These are phyloP conservation scores for Syncephalastrum sp. DNA, from an alignment of 371 early-diverging fungal genomes.

Conservation along the genomic window DNA sequence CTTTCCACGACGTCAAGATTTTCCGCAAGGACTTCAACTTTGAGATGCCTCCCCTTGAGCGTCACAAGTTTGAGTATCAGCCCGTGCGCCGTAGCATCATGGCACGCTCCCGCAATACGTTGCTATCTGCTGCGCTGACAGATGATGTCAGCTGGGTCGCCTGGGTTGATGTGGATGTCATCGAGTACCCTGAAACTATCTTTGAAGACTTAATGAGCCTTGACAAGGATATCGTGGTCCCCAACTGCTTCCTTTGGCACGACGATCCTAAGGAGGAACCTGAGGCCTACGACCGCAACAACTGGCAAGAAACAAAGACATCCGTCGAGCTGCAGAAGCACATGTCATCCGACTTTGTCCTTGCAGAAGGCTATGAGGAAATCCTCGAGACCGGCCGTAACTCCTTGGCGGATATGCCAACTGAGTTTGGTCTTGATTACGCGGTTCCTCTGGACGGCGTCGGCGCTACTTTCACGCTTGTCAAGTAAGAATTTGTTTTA, in stretches of 20 bases:
- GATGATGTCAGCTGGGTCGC: slow-evolving; percentile 47
- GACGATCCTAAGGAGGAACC: slow-evolving; percentile 9
- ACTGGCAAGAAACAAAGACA: slow-evolving; percentile 61
- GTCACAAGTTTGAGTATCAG: slow-evolving; percentile 19
- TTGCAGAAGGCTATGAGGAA: slow-evolving; percentile 29
- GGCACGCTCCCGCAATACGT: slow-evolving; percentile 51
- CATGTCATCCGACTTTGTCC: slow-evolving; percentile 29
- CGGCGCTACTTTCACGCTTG: too few species aligned
- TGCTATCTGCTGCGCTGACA: slow-evolving; percentile 42
- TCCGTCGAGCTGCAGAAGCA: slow-evolving; percentile 44
- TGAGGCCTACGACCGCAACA: slow-evolving; percentile 58
- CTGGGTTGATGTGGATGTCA: slow-evolving; percentile 54
- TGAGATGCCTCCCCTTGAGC: slow-evolving; percentile 7
- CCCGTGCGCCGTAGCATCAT: slow-evolving; percentile 43
- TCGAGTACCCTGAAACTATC: slow-evolving; percentile 46
- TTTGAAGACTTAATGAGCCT: slow-evolving; percentile 48
- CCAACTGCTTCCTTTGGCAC: slow-evolving; percentile 47
- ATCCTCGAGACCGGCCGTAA: slow-evolving; percentile 6
- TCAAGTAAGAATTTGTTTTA: slow-evolving; percentile 18
- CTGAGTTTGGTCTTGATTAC: slow-evolving; percentile 13
- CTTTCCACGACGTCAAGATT: slow-evolving; percentile 36
- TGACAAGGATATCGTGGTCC: slow-evolving; percentile 54
- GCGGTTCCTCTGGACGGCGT: slow-evolving; percentile 61
- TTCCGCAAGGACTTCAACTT: slow-evolving; percentile 42
- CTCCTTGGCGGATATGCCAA: slow-evolving; percentile 48